Evolutionary conservation across 2,329 filamentous ascomycete genomes (phyloP).

Genomic region (Phaeomoniella chlamydospora): DNA sequence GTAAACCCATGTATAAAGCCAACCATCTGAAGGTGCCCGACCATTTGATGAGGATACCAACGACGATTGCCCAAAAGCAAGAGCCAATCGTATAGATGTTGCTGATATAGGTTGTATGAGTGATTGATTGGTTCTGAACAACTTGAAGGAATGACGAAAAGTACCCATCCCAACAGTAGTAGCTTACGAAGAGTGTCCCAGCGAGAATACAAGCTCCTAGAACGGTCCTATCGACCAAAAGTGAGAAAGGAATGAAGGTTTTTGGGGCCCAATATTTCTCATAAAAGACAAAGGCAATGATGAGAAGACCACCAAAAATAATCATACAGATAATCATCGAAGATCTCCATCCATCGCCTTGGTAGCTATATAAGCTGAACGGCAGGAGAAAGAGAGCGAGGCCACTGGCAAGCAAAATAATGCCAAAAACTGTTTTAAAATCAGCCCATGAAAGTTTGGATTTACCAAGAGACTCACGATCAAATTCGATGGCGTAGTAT

Average conservation of each 20-base stretch:
- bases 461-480: slow-evolving; percentile 4
- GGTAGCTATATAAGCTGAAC: slow-evolving; percentile 37
- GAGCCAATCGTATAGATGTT: slow-evolving; percentile 36
- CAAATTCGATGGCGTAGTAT: slow-evolving; percentile 44
- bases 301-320: slow-evolving; percentile 37
- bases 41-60: slow-evolving; percentile 30
- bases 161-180: slow-evolving; percentile 37
- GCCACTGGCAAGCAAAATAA: slow-evolving; percentile 42
- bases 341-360: slow-evolving; percentile 24
- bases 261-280: slow-evolving; percentile 37
- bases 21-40: slow-evolving; percentile 36
- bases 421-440: slow-evolving; percentile 29
- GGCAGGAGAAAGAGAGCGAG: slow-evolving; percentile 50
- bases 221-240: slow-evolving; percentile 32
- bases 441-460: not conserved
- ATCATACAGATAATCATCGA: slow-evolving; percentile 33
- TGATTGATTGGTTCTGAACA: slow-evolving; percentile 28
- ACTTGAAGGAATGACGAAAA: slow-evolving; percentile 39
- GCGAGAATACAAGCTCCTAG: slow-evolving; percentile 35
- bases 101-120: slow-evolving; percentile 26
- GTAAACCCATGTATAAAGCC: slow-evolving; percentile 32
- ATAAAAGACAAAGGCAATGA: slow-evolving; percentile 38
- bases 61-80: slow-evolving; percentile 29
- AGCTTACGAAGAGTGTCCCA: slow-evolving; percentile 30
- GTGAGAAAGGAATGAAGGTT: slow-evolving; percentile 37